These are phyloP conservation scores for Xerocomus nothofagi DNA, from an alignment of 1,284 basidiomycete genomes.

Conservation along the genomic window DNA sequence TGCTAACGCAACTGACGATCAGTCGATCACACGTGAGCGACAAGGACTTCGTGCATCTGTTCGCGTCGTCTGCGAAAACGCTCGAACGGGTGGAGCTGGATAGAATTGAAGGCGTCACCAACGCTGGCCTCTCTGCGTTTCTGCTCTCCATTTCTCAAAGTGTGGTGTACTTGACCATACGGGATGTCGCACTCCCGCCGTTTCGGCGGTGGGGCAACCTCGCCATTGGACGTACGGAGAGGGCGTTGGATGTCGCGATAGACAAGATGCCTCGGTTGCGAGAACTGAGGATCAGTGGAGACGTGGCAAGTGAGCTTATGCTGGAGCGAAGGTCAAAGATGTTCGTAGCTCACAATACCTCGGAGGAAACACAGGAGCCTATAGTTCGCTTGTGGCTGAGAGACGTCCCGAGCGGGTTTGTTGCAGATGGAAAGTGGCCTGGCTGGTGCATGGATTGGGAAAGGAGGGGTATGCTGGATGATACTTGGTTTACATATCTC, in stretches of 20 bases:
- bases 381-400: slow-evolving; percentile 22
- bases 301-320: slow-evolving; percentile 31
- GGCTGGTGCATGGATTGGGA: slow-evolving; percentile 21
- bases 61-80: slow-evolving; percentile 11
- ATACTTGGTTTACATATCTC: too few relatives aligned
- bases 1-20: slow-evolving; percentile 22
- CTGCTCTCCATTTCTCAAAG: slow-evolving; percentile 14
- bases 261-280: slow-evolving; percentile 20
- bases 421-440: slow-evolving; percentile 21
- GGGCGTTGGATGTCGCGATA: slow-evolving; percentile 21
- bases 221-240: slow-evolving; percentile 20
- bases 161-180: slow-evolving; percentile 17
- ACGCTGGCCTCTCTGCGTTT: slow-evolving; percentile 21
- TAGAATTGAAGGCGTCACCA: slow-evolving; percentile 22
- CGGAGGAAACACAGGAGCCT: neutral
- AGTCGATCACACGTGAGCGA: slow-evolving; percentile 16
- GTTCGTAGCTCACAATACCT: slow-evolving; percentile 12
- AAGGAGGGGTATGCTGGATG: neutral
- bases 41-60: slow-evolving; percentile 20
- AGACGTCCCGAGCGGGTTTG: slow-evolving; percentile 26
- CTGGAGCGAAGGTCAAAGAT: slow-evolving; percentile 20
- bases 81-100: slow-evolving; percentile 25
- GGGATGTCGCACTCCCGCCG: slow-evolving; percentile 18
- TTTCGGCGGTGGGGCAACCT: slow-evolving; percentile 18
- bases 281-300: slow-evolving; percentile 23